Evolutionary conservation across 345 rosid genomes (phyloP).

Genomic region (Turnera subulata): DNA sequence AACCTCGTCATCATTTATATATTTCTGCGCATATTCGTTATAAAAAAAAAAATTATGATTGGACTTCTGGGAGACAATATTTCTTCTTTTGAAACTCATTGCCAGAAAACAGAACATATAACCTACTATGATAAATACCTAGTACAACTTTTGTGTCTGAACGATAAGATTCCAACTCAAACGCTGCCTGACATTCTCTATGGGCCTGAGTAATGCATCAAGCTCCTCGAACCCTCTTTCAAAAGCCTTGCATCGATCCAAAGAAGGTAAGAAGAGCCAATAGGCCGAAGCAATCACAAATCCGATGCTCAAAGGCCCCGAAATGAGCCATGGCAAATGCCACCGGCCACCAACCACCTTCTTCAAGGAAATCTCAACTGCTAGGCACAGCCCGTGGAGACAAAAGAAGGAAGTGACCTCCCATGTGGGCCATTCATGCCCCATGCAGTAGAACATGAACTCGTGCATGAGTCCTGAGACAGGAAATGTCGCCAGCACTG

Average conservation of each 20-base stretch:
- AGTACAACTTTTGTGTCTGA: too few relatives aligned
- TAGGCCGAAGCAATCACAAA: constrained; percentile 33
- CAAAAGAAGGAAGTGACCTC: constrained; percentile 11
- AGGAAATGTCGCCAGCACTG: constrained; percentile 12
- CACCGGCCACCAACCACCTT: constrained; percentile 17
- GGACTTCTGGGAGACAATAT: too few relatives aligned
- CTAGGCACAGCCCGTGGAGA: constrained; percentile 14
- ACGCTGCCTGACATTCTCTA: neutral
- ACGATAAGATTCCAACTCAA: neutral
- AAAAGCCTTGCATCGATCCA: constrained; percentile 17
- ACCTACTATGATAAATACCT: too few relatives aligned
- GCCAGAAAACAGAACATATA: too few relatives aligned
- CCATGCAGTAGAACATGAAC: constrained; percentile 17
- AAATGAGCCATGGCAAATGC: constrained; percentile 22
- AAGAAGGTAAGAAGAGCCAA: constrained; percentile 48
- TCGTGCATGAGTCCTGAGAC: constrained; percentile 24
- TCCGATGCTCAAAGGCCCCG: constrained; percentile 31
- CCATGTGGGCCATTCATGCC: constrained; percentile 13
- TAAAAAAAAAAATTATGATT: too few relatives aligned
- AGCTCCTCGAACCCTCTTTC: constrained; percentile 10
- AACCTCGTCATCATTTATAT: too few relatives aligned
- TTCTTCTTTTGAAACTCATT: too few relatives aligned
- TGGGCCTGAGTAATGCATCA: neutral
- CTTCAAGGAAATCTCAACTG: constrained; percentile 27
- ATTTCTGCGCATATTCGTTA: too few relatives aligned